A percentile compares a stretch with the other conserved stretches of the same genome.
These are phyloP conservation scores for Nicotiana undulata DNA, from an alignment of 257 asterid genomes.

Conservation along the genomic window DNA sequence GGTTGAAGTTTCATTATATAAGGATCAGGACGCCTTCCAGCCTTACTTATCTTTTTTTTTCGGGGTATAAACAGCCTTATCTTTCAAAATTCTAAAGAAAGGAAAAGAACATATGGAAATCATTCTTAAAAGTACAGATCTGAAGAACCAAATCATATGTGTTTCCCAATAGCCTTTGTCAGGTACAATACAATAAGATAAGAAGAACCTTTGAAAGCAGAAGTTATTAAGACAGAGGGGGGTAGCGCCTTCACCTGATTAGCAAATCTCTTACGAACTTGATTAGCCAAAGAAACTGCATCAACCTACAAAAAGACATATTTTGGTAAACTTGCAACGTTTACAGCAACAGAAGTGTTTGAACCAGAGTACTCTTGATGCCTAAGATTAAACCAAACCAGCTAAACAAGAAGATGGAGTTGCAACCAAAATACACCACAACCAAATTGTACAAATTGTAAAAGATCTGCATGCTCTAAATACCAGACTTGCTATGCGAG, in stretches of 20 bases:
- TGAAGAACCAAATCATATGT: neutral
- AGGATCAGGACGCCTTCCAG: neutral
- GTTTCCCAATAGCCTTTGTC: neutral
- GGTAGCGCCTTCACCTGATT: slow-evolving; percentile 49
- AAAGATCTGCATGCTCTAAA: neutral
- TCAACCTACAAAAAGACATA: slow-evolving; percentile 56
- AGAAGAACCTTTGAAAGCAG: neutral
- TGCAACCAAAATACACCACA: neutral
- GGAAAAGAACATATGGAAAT: neutral
- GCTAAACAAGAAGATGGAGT: neutral
- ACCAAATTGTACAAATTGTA: neutral
- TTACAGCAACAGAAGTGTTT: slow-evolving; percentile 1
- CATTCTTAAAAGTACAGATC: neutral
- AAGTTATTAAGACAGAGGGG: neutral
- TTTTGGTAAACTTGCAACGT: slow-evolving; percentile 11
- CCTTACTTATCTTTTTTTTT: neutral
- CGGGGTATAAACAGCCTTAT: no score
- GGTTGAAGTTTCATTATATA: neutral
- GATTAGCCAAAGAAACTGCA: slow-evolving; percentile 68
- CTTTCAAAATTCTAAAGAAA: neutral
- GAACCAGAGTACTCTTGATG: neutral
- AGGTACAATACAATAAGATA: neutral
- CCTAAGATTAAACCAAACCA: neutral
- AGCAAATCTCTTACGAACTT: slow-evolving; percentile 58
- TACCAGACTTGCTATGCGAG: neutral